Conservation (phyloP, 1,139 yeast genomes). For the Candida neerlandica region DNA sequence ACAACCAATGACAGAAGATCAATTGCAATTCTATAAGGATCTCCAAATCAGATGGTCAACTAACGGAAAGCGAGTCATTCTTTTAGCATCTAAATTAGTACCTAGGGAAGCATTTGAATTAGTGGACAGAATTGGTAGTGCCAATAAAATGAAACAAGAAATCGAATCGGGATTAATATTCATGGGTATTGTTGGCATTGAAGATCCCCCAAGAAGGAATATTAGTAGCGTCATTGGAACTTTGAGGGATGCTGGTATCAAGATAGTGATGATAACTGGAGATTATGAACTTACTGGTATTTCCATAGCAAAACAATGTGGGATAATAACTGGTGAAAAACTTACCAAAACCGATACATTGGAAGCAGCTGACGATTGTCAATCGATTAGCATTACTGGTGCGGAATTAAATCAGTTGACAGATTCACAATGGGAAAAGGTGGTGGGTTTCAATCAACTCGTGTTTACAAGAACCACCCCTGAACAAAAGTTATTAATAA, state of each 20-base stretch:
- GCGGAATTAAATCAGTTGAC: slow-evolving; percentile 36
- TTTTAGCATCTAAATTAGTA: slow-evolving; percentile 34
- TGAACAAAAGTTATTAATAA: slow-evolving; percentile 52
- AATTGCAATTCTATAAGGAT: slow-evolving; percentile 21
- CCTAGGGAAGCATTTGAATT: slow-evolving; percentile 14
- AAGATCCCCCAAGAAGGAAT: slow-evolving; percentile 54
- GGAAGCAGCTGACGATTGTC: slow-evolving; percentile 14
- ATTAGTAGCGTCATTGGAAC: slow-evolving; percentile 40
- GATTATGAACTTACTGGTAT: slow-evolving; percentile 56
- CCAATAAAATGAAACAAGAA: slow-evolving; percentile 18
- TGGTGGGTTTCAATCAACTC: slow-evolving; percentile 41
- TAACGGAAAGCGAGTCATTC: slow-evolving; percentile 49
- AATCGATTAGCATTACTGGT: slow-evolving; percentile 43
- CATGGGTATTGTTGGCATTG: slow-evolving; percentile 50
- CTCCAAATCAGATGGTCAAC: slow-evolving; percentile 43
- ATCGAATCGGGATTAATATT: slow-evolving; percentile 26
- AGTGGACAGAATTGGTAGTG: slow-evolving; percentile 15
- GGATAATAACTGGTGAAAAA: slow-evolving; percentile 35
- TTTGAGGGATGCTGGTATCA: slow-evolving; percentile 51
- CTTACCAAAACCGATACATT: slow-evolving; percentile 30
- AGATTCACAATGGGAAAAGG: slow-evolving; percentile 46
- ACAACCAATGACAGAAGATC: slow-evolving; percentile 17
- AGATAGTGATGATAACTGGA: slow-evolving; percentile 56
- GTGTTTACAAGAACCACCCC: slow-evolving; percentile 59
- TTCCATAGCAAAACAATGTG: slow-evolving; percentile 51